Percentiles rank a stretch among this genome's conserved stretches.
These are phyloP conservation scores for Trichoderma pleuroti DNA, from an alignment of 2,329 filamentous ascomycete genomes.

Conservation along the genomic window DNA sequence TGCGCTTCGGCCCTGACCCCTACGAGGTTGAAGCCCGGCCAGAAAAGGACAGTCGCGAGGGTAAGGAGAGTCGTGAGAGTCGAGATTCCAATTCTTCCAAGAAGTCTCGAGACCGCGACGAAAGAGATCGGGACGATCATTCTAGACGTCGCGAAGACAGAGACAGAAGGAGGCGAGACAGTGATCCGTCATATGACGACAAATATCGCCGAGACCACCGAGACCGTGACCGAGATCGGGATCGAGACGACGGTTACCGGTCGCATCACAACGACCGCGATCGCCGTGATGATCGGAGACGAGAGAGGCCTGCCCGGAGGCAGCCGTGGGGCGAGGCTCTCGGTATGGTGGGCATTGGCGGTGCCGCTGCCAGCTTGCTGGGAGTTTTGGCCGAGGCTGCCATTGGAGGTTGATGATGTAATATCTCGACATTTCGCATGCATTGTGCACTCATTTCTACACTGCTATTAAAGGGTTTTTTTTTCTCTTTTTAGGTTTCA, in stretches of 20 bases:
- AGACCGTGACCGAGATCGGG: conserved; percentile 20
- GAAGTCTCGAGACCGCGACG: conserved; percentile 30
- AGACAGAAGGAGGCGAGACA: conserved; percentile 13
- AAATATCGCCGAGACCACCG: conserved; percentile 3
- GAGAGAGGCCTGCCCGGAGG: conserved; percentile 40
- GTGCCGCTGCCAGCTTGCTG: conserved; percentile 56
- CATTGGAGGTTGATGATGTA: conserved; percentile 22
- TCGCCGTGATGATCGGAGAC: conserved; percentile 36
- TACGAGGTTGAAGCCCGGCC: conserved; percentile 39
- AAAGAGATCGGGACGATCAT: conserved; percentile 24
- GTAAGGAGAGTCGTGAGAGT: conserved; percentile 32
- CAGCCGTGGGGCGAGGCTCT: conserved; percentile 53
- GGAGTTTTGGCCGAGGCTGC: conserved; percentile 58
- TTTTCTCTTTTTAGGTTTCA: not conserved
- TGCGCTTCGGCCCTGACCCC: conserved; percentile 50
- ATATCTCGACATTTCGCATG: not conserved
- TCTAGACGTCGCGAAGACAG: conserved; percentile 1
- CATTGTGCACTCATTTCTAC: not conserved
- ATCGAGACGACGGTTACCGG: conserved; percentile 24
- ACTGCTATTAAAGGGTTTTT: not conserved
- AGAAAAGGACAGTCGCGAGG: conserved; percentile 34
- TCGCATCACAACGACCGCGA: conserved; percentile 35
- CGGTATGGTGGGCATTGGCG: conserved; percentile 56
- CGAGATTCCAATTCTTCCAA: conserved; percentile 20
- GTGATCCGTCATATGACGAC: conserved; percentile 26